Percentiles rank a stretch among this genome's conserved stretches.
phyloP scores from a whole-genome alignment of 164 flowering plant genomes.

The Berberis thunbergii region DNA sequence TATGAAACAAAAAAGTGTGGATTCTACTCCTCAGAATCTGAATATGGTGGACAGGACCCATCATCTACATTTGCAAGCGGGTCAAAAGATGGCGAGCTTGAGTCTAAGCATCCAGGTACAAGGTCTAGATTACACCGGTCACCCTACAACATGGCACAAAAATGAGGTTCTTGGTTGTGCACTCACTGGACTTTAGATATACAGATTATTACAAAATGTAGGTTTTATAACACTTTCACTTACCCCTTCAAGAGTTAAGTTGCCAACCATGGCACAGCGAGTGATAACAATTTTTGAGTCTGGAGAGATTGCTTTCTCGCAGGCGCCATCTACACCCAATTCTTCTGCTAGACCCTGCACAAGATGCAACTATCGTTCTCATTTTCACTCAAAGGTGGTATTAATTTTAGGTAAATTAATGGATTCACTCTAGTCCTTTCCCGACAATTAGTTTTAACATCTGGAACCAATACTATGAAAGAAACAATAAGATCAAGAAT shows the following conservation, averaged over 20 bases:
- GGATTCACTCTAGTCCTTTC: too few species aligned
- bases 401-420: too few species aligned
- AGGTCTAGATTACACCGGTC: conserved; percentile 80
- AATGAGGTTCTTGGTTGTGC: not conserved
- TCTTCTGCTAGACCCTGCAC: conserved; percentile 33
- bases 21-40: conserved; percentile 32
- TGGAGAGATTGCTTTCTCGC: conserved; percentile 82
- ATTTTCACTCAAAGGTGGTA: not conserved
- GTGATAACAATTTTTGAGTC: conserved; percentile 42
- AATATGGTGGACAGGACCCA: conserved; percentile 65
- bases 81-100: conserved; percentile 47
- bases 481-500: too few species aligned
- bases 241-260: conserved; percentile 68
- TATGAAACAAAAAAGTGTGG: not conserved
- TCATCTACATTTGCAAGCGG: conserved; percentile 88
- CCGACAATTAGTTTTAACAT: too few species aligned
- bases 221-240: conserved; percentile 12
- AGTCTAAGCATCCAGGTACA: conserved; percentile 79
- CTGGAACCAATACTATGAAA: too few species aligned
- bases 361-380: not conserved
- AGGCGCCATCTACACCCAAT: conserved; percentile 78
- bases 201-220: not conserved
- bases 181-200: not conserved
- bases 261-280: conserved; percentile 68
- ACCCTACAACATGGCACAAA: conserved; percentile 36